Base-by-base conservation (phyloP, 2,329 filamentous ascomycete species). In the Fusarium avenaceum region DNA sequence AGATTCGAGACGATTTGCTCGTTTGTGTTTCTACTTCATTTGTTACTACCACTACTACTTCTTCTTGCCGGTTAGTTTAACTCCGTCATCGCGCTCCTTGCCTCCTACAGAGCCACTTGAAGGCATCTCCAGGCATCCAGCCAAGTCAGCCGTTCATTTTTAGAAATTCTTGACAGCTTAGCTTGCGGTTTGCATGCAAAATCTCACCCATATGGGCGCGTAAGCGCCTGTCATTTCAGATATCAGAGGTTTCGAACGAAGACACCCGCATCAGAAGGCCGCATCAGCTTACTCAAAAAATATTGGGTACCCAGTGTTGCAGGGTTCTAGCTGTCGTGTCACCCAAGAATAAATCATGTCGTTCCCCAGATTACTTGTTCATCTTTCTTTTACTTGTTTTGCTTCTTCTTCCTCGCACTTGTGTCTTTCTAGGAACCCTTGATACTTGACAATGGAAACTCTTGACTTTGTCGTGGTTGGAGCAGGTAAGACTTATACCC, bases 401-500 rank as follows among this genome's bases (percentile, higher is more conserved):
- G 6, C 24, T 35, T 15, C 7, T n/a, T n/a, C 15, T 35, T n/a
- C 15, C 33, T 35, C 14, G 8, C 33, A 35, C 26, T 11, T 11
- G 19, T 17, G 6, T 10, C 17, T 10, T 24, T 33, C 19, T 22
- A 14, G n/a, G 11, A 26, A 35, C n/a, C 13, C 7, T 4, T 20
- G 15, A 4, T 11, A 17, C 9, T 43, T 26, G 39, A 56, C 28
- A 20, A 82, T 83, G 79, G 83, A 85, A 63, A 76, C 74, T 17
- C 64, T 83, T 14, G 83, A 85, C 55, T 80, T 82, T 40, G 82
- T 82, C n/a, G 79, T 85, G 17, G 77, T 85, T 47, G 84, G 84
- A 53, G 85, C 86, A 33, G 87, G 87, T 87, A 78, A 76, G 82
- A 28, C 8, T 17, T n/a, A 38, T 35, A 6, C 81, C 1, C 11